phyloP scores from a whole-genome alignment of 768 basidiomycete species.

The Boletus rubroflammeus region DNA sequence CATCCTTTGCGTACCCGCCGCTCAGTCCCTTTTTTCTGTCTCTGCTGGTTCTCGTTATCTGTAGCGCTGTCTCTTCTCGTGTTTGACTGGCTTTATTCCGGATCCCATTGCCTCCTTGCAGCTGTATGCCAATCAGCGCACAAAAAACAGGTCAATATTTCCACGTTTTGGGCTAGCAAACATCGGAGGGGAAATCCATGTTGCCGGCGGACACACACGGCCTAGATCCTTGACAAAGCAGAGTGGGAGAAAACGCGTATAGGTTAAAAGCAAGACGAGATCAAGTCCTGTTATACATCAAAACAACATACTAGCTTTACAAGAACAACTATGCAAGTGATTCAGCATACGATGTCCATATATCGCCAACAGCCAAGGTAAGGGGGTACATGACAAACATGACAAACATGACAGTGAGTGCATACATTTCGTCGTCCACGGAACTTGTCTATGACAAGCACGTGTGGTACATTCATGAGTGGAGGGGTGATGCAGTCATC shows the following conservation, averaged over 20 bases:
- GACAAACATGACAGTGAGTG: background rate
- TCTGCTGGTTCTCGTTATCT: too few species aligned
- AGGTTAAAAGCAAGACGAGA: background rate
- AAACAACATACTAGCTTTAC: background rate
- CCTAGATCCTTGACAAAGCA: background rate
- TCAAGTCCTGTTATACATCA: slow-evolving; percentile 1
- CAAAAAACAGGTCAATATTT: too few species aligned
- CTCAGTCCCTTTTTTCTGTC: background rate
- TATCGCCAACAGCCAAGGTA: background rate
- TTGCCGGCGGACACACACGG: background rate
- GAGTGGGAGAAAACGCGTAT: too few species aligned
- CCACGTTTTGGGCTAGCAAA: background rate
- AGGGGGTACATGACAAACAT: background rate
- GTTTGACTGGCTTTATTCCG: too few species aligned
- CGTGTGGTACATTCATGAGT: slow-evolving; percentile 1
- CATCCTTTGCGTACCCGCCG: background rate
- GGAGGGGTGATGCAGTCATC: background rate
- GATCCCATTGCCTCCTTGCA: too few species aligned
- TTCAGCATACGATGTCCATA: background rate
- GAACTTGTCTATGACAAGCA: background rate
- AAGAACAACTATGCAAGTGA: background rate
- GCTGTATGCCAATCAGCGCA: too few species aligned
- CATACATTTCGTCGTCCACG: slow-evolving; percentile 3
- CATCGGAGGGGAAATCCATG: background rate
- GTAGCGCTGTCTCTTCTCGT: too few species aligned